Conservation (phyloP, 768 basidiomycete species). For the Tulasnella sp. region DNA sequence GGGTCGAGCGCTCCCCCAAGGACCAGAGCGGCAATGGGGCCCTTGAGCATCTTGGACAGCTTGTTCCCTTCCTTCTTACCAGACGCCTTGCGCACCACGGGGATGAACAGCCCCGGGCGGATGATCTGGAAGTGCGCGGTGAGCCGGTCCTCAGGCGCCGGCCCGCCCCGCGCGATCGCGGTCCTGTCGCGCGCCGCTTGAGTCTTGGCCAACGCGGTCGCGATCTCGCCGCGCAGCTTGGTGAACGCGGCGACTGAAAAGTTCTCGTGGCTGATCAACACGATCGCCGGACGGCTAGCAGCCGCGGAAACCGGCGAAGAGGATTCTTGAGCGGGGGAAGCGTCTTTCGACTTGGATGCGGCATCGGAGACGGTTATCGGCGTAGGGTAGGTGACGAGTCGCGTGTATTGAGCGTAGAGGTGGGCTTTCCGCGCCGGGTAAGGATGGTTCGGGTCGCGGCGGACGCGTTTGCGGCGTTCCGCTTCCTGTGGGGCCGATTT, state of each 20-base stretch:
- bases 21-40: conserved; percentile 22
- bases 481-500: background rate
- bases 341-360: background rate
- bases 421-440: conserved; percentile 25
- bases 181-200: conserved; percentile 4
- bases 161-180: background rate
- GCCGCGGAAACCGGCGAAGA: background rate
- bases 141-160: conserved; percentile 9
- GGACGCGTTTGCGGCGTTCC: conserved; percentile 33
- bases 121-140: conserved; percentile 19
- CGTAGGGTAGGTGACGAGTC: conserved; percentile 10
- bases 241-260: conserved; percentile 19
- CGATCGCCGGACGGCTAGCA: conserved; percentile 5
- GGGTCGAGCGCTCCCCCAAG: conserved; percentile 21
- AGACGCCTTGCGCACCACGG: conserved; percentile 23
- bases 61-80: conserved; percentile 20
- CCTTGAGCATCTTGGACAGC: conserved; percentile 21
- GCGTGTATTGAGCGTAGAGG: conserved; percentile 22
- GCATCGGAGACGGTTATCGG: background rate
- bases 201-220: background rate
- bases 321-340: background rate
- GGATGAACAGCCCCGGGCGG: conserved; percentile 25
- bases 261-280: conserved; percentile 25
- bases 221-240: conserved; percentile 20
- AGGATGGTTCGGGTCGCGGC: conserved; percentile 43